Evolutionary conservation across 1,284 basidiomycete genomes (phyloP).

Genomic region (Moniliophthora roreri): DNA sequence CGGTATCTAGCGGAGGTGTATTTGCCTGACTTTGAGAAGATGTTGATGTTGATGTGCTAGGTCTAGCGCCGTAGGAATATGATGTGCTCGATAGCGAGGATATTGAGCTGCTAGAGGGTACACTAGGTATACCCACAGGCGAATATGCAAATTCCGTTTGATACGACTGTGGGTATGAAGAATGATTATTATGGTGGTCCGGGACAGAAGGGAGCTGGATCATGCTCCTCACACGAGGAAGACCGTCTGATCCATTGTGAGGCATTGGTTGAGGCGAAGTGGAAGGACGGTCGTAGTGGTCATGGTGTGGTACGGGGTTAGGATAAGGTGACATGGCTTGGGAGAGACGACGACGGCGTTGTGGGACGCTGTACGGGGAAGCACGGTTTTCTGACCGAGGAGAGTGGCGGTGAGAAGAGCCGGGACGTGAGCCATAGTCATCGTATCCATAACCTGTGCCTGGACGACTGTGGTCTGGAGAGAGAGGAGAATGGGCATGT

Average conservation of each 20-base stretch:
- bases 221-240: constrained; percentile 77
- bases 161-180: constrained; percentile 28
- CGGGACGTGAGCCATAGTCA: constrained; percentile 61
- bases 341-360: constrained; percentile 71
- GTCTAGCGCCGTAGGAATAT: constrained; percentile 7
- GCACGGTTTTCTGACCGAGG: constrained; percentile 15
- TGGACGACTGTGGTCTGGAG: constrained; percentile 49
- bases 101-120: constrained; percentile 51
- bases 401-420: constrained; percentile 64
- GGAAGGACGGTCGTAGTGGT: constrained; percentile 59
- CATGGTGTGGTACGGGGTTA: constrained; percentile 51
- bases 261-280: constrained; percentile 62
- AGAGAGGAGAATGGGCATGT: constrained; percentile 66
- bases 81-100: constrained; percentile 27
- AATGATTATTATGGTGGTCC: constrained; percentile 51
- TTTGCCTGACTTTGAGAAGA: constrained; percentile 71
- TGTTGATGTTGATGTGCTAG: constrained; percentile 11
- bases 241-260: constrained; percentile 26
- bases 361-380: constrained; percentile 16
- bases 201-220: constrained; percentile 69
- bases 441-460: constrained; percentile 44
- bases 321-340: constrained; percentile 83
- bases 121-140: constrained; percentile 37
- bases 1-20: constrained; percentile 72
- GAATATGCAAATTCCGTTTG: constrained; percentile 80